Percentiles rank a stretch among this genome's conserved stretches.
These are phyloP conservation scores for Penicillium pancosmium DNA, from an alignment of 495 filamentous ascomycete genomes.

Conservation along the genomic window DNA sequence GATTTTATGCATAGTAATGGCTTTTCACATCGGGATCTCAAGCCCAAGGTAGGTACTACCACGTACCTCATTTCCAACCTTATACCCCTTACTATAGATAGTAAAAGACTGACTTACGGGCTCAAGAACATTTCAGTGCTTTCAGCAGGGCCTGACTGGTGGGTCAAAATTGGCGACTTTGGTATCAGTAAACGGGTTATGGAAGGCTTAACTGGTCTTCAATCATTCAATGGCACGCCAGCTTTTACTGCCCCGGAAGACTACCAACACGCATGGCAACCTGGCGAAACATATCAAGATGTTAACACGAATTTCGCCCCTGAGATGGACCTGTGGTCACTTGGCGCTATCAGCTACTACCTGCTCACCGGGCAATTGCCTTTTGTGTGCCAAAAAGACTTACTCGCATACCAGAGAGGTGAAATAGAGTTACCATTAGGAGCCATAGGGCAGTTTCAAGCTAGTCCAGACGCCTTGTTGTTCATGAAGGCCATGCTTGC, in stretches of 20 bases:
- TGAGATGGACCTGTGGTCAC: slow-evolving; percentile 16
- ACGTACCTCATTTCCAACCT: background rate
- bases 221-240: slow-evolving; percentile 34
- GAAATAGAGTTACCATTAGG: slow-evolving; percentile 6
- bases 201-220: slow-evolving; percentile 19
- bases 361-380: slow-evolving; percentile 11
- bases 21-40: slow-evolving; percentile 33
- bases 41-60: slow-evolving; percentile 19
- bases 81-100: background rate
- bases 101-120: slow-evolving; percentile 1
- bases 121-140: slow-evolving; percentile 39
- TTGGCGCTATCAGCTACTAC: slow-evolving; percentile 14
- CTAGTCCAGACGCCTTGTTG: slow-evolving; percentile 4
- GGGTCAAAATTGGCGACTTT: slow-evolving; percentile 57
- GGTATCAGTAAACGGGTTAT: slow-evolving; percentile 47
- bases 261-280: slow-evolving; percentile 8
- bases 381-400: slow-evolving; percentile 1
- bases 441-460: background rate
- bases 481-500: slow-evolving; percentile 9
- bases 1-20: slow-evolving; percentile 29
- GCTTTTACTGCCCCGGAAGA: slow-evolving; percentile 46
- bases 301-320: background rate
- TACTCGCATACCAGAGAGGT: slow-evolving; percentile 12
- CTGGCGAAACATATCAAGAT: background rate
- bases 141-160: slow-evolving; percentile 27